A percentile compares a stretch with the other conserved stretches of the same genome.
Evolutionary conservation across 2,329 filamentous ascomycete species (phyloP).

Genomic region (Coleophoma cylindrospora): DNA sequence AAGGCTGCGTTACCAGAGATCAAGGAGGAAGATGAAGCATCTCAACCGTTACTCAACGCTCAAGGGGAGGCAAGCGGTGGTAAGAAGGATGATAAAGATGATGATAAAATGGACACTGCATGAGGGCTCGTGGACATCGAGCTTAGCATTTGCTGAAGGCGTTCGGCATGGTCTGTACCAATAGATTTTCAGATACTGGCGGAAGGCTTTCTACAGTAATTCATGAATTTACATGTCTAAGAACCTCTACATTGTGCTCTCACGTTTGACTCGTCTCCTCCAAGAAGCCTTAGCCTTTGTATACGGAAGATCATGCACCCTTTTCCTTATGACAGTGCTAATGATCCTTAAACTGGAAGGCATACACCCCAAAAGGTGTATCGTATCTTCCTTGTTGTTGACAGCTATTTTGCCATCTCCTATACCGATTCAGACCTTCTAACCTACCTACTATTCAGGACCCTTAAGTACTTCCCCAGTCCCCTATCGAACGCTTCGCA

Average conservation of each 20-base stretch:
- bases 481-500: slow-evolving; percentile 94
- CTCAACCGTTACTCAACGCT: slow-evolving; percentile 57
- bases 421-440: slow-evolving; percentile 31
- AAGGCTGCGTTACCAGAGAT: slow-evolving; percentile 78
- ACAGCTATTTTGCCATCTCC: background rate
- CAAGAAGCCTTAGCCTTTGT: no score
- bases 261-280: no score
- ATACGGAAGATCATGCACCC: no score
- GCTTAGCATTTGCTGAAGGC: slow-evolving; percentile 24
- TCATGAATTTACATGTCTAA: background rate
- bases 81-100: slow-evolving; percentile 43
- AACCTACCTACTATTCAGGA: slow-evolving; percentile 53
- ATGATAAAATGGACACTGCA: slow-evolving; percentile 90
- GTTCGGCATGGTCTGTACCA: slow-evolving; percentile 29
- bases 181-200: slow-evolving; percentile 18
- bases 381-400: no score
- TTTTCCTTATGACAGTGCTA: no score
- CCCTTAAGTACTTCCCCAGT: slow-evolving; percentile 73
- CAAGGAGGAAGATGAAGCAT: slow-evolving; percentile 70
- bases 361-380: no score
- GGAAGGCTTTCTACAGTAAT: background rate
- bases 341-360: no score
- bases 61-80: slow-evolving; percentile 58
- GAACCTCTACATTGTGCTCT: background rate
- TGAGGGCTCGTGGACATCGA: slow-evolving; percentile 31